Conservation (phyloP, 495 filamentous ascomycete genomes). For the Penicillium crystallinum region DNA sequence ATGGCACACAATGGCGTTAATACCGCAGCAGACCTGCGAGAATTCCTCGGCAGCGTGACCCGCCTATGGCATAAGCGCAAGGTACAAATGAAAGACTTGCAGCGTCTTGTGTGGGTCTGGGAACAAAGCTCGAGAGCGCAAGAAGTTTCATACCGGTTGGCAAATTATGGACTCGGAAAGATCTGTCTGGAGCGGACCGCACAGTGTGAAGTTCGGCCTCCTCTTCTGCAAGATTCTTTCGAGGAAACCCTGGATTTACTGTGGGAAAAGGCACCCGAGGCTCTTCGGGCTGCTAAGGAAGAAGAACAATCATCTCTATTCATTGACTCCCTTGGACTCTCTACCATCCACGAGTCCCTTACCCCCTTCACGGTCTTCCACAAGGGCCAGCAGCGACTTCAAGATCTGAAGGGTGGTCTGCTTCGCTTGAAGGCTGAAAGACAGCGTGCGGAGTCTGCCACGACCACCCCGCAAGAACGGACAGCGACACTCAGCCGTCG, state of each 20-base stretch:
- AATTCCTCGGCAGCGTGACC: conserved; percentile 36
- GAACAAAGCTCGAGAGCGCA: conserved; percentile 23
- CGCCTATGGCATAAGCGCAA: conserved; percentile 47
- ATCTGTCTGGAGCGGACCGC: conserved; percentile 30
- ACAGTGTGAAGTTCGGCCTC: conserved; percentile 21
- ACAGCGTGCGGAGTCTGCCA: conserved; percentile 18
- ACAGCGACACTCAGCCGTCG: conserved; percentile 34
- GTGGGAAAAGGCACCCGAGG: conserved; percentile 34
- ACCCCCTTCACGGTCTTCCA: conserved; percentile 38
- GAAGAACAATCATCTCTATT: conserved; percentile 23
- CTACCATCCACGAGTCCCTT: conserved; percentile 38
- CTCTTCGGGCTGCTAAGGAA: conserved; percentile 20
- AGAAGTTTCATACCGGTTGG: conserved; percentile 29
- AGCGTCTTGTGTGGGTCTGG: conserved; percentile 40
- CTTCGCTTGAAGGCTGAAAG: conserved; percentile 39
- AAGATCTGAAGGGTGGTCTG: conserved; percentile 41
- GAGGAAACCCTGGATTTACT: conserved; percentile 35
- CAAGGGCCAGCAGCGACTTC: conserved; percentile 44
- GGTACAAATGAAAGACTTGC: conserved; percentile 40
- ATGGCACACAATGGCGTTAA: conserved; percentile 35
- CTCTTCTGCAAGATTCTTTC: conserved; percentile 32
- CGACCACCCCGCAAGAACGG: conserved; percentile 15
- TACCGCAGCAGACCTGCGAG: conserved; percentile 36
- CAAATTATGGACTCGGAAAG: conserved; percentile 42
- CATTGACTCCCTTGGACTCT: conserved; percentile 31